A percentile compares a stretch with the other conserved stretches of the same genome.
Conservation (phyloP, 345 rosid genomes). For the Lenwebbia sp. region DNA sequence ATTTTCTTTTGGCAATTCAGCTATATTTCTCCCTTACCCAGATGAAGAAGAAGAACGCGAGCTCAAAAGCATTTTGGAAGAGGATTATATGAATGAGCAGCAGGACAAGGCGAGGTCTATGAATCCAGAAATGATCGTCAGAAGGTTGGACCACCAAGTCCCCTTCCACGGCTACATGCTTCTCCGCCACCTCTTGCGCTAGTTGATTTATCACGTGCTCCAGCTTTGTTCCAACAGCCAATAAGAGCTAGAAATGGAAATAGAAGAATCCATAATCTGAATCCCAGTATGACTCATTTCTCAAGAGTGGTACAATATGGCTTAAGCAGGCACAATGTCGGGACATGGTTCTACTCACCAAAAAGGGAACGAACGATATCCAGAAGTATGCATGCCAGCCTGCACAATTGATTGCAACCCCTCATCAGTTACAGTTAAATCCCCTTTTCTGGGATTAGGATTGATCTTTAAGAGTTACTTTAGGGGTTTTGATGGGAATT, state of each 20-base stretch:
- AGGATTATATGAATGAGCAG: conserved; percentile 62
- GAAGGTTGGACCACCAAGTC: conserved; percentile 69
- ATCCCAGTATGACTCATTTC: neutral
- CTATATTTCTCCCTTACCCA: conserved; percentile 23
- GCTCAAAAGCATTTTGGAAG: conserved; percentile 79
- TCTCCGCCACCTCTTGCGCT: conserved; percentile 69
- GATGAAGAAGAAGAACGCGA: conserved; percentile 72
- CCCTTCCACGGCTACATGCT: conserved; percentile 57
- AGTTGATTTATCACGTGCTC: conserved; percentile 64
- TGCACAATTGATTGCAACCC: conserved; percentile 12
- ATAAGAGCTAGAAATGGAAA: conserved; percentile 33
- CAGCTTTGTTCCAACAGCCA: conserved; percentile 67
- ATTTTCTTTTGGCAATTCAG: neutral
- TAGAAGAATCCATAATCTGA: neutral
- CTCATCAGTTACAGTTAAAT: neutral
- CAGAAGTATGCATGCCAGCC: conserved; percentile 82
- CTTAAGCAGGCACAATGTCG: neutral
- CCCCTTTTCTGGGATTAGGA: neutral
- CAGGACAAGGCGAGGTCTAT: conserved; percentile 42
- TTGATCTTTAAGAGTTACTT: neutral
- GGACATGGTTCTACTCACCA: conserved; percentile 29
- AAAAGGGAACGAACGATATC: conserved; percentile 60
- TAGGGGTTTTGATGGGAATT: neutral
- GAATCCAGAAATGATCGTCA: conserved; percentile 74
- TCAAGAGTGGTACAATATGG: neutral